Evolutionary conservation across 495 filamentous ascomycete species (phyloP).

Genomic region (Penicillium chermesinum): DNA sequence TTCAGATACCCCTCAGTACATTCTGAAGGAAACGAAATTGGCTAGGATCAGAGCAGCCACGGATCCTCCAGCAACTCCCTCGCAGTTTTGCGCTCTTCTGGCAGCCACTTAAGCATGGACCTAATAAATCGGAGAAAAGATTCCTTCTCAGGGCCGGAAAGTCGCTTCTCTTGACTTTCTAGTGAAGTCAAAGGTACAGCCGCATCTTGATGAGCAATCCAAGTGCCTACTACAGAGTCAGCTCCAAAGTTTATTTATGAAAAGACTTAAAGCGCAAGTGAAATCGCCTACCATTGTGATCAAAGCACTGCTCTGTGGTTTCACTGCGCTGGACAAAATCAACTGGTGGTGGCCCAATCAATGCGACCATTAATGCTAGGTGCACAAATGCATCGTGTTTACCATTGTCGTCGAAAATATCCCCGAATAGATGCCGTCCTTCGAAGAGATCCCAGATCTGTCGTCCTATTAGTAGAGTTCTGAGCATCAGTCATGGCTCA

Average conservation of each 20-base stretch:
- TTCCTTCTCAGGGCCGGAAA: constrained; percentile 28
- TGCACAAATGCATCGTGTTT: constrained; percentile 33
- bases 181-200: constrained; percentile 18
- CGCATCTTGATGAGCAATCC: constrained; percentile 25
- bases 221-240: constrained; percentile 20
- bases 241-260: constrained; percentile 4
- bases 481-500: no score
- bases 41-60: constrained; percentile 31
- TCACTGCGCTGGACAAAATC: constrained; percentile 34
- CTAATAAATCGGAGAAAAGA: constrained; percentile 29
- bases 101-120: constrained; percentile 36
- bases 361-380: constrained; percentile 38
- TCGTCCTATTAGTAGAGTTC: constrained; percentile 9
- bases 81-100: constrained; percentile 37
- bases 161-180: constrained; percentile 27
- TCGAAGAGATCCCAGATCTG: constrained; percentile 49
- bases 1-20: no score
- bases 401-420: constrained; percentile 25
- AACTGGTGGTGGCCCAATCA: constrained; percentile 40
- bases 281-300: constrained; percentile 21
- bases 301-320: constrained; percentile 33
- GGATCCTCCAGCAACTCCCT: constrained; percentile 34
- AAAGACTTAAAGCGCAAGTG: no score
- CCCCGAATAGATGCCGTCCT: constrained; percentile 37
- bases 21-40: no score